phyloP scores from a whole-genome alignment of 441 rosid genomes.

The Euphorbia celastroides region DNA sequence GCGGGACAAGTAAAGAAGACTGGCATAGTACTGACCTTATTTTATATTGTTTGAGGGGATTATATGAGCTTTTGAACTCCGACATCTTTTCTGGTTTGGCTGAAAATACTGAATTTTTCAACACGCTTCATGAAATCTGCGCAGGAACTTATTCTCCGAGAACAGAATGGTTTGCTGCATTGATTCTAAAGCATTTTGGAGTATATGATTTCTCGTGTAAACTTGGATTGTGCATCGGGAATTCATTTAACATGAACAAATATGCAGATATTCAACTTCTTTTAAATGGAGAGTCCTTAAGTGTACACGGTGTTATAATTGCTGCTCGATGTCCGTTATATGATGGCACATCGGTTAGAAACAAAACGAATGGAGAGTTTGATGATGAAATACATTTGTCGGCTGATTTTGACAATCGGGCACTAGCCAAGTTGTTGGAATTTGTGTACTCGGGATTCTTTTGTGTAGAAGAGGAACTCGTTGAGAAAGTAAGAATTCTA shows the following conservation, averaged over 20 bases:
- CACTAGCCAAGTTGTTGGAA: constrained; percentile 56
- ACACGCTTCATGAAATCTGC: constrained; percentile 51
- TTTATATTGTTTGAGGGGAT: constrained; percentile 60
- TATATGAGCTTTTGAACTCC: constrained; percentile 45
- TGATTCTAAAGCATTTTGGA: constrained; percentile 59
- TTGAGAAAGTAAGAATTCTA: constrained; percentile 52
- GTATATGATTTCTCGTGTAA: constrained; percentile 60
- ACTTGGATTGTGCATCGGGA: constrained; percentile 51
- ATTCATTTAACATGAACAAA: constrained; percentile 42
- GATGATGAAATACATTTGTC: constrained; percentile 55
- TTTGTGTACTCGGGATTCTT: constrained; percentile 62
- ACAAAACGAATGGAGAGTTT: constrained; percentile 17
- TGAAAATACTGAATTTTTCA: constrained; percentile 33
- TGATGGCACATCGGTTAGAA: too few relatives aligned
- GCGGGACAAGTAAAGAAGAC: constrained; percentile 53
- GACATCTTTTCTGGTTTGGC: constrained; percentile 25
- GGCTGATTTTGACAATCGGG: constrained; percentile 52
- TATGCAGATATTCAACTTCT: constrained; percentile 52
- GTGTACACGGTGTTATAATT: constrained; percentile 56
- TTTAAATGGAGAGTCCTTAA: constrained; percentile 36
- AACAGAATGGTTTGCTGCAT: constrained; percentile 77
- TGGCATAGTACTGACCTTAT: constrained; percentile 77
- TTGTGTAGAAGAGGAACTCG: constrained; percentile 42
- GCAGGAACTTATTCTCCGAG: constrained; percentile 48
- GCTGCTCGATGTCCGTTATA: constrained; percentile 62